These are phyloP conservation scores for Eucalyptus urophylla DNA, from an alignment of 345 rosid genomes.

Conservation along the genomic window DNA sequence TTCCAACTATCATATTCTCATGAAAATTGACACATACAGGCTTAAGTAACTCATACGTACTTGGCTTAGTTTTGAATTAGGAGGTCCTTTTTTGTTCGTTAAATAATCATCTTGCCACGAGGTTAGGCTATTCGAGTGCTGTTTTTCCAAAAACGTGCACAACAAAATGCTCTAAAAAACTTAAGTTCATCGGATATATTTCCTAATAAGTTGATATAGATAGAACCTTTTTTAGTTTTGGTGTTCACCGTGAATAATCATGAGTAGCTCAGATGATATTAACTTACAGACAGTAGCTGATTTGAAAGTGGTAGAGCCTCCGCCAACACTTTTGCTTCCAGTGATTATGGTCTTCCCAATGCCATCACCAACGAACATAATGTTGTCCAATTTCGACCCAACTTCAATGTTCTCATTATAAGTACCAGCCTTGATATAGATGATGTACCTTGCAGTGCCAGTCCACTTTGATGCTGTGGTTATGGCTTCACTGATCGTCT, in stretches of 20 bases:
- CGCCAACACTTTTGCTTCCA: slow-evolving; percentile 85
- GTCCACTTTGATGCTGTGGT: slow-evolving; percentile 35
- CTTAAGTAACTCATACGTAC: slow-evolving; percentile 46
- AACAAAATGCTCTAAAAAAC: background rate
- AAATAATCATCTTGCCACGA: background rate
- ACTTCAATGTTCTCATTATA: slow-evolving; percentile 64
- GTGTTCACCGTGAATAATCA: background rate
- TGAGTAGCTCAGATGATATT: background rate
- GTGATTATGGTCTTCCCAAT: slow-evolving; percentile 62
- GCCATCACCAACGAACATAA: slow-evolving; percentile 86
- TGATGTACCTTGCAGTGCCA: slow-evolving; percentile 57
- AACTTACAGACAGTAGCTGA: slow-evolving; percentile 90
- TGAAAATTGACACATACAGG: background rate
- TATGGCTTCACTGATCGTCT: slow-evolving; percentile 26
- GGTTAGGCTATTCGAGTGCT: background rate
- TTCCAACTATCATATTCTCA: background rate
- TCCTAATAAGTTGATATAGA: background rate
- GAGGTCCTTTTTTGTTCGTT: slow-evolving; percentile 5
- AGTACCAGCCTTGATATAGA: slow-evolving; percentile 60
- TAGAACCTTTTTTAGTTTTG: background rate
- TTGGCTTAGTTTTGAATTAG: background rate
- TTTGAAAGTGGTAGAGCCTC: slow-evolving; percentile 76
- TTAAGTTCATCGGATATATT: background rate
- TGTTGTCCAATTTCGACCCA: slow-evolving; percentile 23
- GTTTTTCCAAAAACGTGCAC: background rate